Evolutionary conservation across 352 stramenopile genomes (phyloP).

Genomic region (Phytophthora syringae): DNA sequence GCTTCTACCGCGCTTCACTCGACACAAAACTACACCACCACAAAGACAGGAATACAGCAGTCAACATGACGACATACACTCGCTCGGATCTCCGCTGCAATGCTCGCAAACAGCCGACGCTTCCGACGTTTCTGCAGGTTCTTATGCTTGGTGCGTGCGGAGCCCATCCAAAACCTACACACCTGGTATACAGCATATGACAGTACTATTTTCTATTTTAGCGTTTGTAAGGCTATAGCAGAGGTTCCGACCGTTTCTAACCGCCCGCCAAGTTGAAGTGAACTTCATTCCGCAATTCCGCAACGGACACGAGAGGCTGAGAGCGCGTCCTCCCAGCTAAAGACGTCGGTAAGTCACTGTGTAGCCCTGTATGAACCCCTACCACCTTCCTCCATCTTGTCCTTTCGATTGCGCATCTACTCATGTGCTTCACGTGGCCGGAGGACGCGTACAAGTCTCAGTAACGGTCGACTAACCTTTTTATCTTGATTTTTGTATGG

Average conservation of each 20-base stretch:
- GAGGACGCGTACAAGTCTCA: background rate
- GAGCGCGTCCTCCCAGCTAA: constrained; percentile 1
- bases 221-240: background rate
- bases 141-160: constrained; percentile 67
- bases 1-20: constrained; percentile 5
- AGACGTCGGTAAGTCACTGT: constrained; percentile 5
- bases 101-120: constrained; percentile 63
- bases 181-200: constrained; percentile 16
- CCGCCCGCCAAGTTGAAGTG: constrained; percentile 36
- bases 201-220: constrained; percentile 5
- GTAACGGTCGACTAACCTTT: constrained; percentile 18
- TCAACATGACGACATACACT: constrained; percentile 30
- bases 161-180: constrained; percentile 43
- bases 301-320: constrained; percentile 17
- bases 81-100: constrained; percentile 57
- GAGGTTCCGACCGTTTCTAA: constrained; percentile 24
- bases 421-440: background rate
- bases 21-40: constrained; percentile 5
- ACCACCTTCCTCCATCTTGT: background rate
- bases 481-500: constrained; percentile 10
- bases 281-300: constrained; percentile 35
- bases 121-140: constrained; percentile 81
- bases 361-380: background rate
- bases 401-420: constrained; percentile 4
- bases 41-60: background rate